Conservation (phyloP, 176 grass and related monocot species). For the Microstegium vimineum region DNA sequence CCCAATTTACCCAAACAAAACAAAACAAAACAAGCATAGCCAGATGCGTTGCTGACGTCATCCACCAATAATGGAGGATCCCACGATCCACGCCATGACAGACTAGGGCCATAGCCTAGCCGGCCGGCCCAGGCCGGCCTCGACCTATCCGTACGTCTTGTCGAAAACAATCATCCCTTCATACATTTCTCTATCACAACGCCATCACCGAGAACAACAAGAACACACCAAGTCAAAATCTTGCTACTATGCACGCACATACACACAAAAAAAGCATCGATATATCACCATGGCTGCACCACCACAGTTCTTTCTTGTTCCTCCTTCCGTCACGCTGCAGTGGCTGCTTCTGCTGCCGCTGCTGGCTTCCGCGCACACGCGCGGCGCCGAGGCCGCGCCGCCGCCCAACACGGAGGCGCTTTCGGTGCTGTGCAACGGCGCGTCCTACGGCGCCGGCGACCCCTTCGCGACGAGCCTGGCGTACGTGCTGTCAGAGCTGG, state of each 20-base stretch:
- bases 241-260: too few relatives aligned
- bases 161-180: too few relatives aligned
- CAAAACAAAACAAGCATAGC: too few relatives aligned
- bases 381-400: not conserved
- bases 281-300: constrained; percentile 24
- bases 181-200: not conserved
- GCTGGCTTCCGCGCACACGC: not conserved
- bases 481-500: constrained; percentile 42
- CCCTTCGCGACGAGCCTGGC: constrained; percentile 50
- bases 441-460: constrained; percentile 38
- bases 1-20: too few relatives aligned
- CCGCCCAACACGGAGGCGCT: constrained; percentile 34
- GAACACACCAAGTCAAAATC: not conserved
- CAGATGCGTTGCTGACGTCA: not conserved
- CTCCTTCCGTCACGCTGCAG: not conserved
- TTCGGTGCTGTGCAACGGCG: constrained; percentile 50
- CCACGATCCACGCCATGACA: not conserved
- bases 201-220: too few relatives aligned
- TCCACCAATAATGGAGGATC: not conserved
- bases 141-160: not conserved
- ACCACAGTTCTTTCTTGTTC: not conserved
- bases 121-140: not conserved
- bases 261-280: not conserved
- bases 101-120: not conserved
- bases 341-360: not conserved